Percentiles rank a stretch among this genome's conserved stretches.
phyloP scores from a whole-genome alignment of 768 basidiomycete species.

The Amanita brunnescens region DNA sequence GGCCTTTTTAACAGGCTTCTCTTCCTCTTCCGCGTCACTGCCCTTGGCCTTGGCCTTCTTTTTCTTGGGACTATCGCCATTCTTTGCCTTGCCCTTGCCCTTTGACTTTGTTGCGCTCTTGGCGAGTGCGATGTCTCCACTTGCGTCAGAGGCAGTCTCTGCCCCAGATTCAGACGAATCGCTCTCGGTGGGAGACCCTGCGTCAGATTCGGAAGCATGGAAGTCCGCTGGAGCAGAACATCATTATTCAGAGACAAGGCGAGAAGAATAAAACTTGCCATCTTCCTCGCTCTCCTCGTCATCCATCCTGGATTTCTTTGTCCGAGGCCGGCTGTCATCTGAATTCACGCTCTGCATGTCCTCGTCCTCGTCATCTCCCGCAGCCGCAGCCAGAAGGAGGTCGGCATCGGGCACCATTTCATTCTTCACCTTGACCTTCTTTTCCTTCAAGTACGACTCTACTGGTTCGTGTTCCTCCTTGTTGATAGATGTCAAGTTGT shows the following conservation, averaged over 20 bases:
- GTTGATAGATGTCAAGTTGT: constrained; percentile 87
- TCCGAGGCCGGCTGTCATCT: constrained; percentile 53
- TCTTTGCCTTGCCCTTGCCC: constrained; percentile 31
- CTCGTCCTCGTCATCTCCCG: constrained; percentile 65
- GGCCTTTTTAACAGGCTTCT: constrained; percentile 17
- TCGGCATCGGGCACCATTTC: constrained; percentile 90
- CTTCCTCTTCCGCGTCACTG: constrained; percentile 33
- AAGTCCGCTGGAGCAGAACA: constrained; percentile 66
- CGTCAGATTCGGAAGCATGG: constrained; percentile 74
- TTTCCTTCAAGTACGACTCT: constrained; percentile 77
- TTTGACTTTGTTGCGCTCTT: constrained; percentile 34
- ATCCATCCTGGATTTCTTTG: constrained; percentile 29
- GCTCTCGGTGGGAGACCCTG: constrained; percentile 76
- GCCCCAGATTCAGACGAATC: constrained; percentile 65
- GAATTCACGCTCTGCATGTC: constrained; percentile 79
- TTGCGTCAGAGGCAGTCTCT: constrained; percentile 77
- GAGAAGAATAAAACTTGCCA: constrained; percentile 26
- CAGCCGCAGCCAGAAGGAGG: constrained; percentile 56
- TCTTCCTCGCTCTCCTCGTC: constrained; percentile 76
- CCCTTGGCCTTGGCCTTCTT: constrained; percentile 26
- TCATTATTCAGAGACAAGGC: background rate
- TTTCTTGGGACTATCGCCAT: constrained; percentile 25
- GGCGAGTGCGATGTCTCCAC: constrained; percentile 63
- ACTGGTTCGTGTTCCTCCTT: constrained; percentile 91
- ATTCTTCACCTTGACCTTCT: constrained; percentile 92